Evolutionary conservation across 495 filamentous ascomycete genomes (phyloP), one percentile per base, ranked within the genome.

Genomic region (Hypoxylon crocopeplum): DNA sequence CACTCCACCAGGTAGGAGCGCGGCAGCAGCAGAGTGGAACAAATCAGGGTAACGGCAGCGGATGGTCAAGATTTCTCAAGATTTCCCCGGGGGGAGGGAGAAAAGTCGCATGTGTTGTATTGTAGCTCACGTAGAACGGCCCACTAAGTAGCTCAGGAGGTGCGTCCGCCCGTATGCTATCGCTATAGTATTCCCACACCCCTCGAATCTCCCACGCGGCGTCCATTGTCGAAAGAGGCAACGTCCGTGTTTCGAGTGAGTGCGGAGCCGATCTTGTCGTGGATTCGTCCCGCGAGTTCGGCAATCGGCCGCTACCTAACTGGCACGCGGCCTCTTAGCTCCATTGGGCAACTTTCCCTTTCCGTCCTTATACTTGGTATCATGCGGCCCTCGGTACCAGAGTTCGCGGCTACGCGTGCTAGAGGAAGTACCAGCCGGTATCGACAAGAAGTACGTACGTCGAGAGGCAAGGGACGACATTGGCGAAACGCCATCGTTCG

Each of bases 271-370:
- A 64, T 64, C 61, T 64, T 22, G 61, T 64, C 55, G 55, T 59
- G 50, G 45, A 56, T 51, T 59, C 46, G 55, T 56, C 50, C 61
- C 61, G 61, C 55, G 55, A 49, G 33, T 48, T 64, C 61, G 61
- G 61, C 55, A 64, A 59, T 64, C 61, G 61, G 61, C 55, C 61
- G 61, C 61, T 59, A 64, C 61, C 48, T 55, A 59, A 64, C 55
- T 64, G 48, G 61, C 46, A 54, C 39, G 30, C 61, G 61, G 61
- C 42, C 55, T 50, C 61, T 59, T 59, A 42, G 55, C 61, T 64
- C 61, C 61, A 59, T 64, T 59, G 45, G 55, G 61, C 27, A 58
- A 51, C 5, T 51, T 59, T 49, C 55, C 50, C 55, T 39, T 56
- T 55, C 19, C 19, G 55, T 55, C 34, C 34, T 55, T 42, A 30